Percentiles rank a stretch among this genome's conserved stretches.
Conservation (phyloP, 495 filamentous ascomycete genomes). For the Trichocladium uniseriatum region DNA sequence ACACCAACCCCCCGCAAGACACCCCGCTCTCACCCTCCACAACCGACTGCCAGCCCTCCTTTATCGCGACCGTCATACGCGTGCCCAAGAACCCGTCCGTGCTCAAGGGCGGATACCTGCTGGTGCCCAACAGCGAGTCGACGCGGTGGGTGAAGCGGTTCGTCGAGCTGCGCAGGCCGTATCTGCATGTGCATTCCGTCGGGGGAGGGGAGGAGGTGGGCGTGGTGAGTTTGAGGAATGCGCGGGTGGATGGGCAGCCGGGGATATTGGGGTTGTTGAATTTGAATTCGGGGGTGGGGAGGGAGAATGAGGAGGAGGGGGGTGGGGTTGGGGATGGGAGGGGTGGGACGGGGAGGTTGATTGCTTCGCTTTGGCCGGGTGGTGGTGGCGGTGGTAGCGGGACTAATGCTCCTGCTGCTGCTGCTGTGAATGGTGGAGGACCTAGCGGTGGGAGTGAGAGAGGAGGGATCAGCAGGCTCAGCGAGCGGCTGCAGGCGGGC, state of each 20-base stretch:
- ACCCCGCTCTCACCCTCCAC: conserved; percentile 31
- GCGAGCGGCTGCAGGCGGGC: conserved; percentile 50
- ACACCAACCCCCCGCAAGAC: conserved; percentile 63
- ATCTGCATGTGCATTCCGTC: conserved; percentile 77
- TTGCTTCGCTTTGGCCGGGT: conserved; percentile 10
- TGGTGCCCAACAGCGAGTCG: conserved; percentile 64
- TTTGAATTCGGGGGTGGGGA: conserved; percentile 14
- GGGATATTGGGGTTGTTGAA: conserved; percentile 71
- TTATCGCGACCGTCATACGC: conserved; percentile 58
- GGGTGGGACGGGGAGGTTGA: conserved; percentile 4
- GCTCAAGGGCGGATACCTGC: conserved; percentile 75
- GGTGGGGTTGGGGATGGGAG: background rate
- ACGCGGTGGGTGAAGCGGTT: conserved; percentile 83
- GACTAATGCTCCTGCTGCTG: background rate
- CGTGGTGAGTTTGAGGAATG: conserved; percentile 75
- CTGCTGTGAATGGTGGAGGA: background rate
- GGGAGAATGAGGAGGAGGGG: background rate
- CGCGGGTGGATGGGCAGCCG: conserved; percentile 78
- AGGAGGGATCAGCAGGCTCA: conserved; percentile 30
- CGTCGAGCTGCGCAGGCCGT: conserved; percentile 85
- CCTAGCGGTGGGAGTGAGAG: background rate
- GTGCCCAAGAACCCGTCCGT: conserved; percentile 65
- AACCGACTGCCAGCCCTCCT: conserved; percentile 42
- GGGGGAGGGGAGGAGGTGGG: conserved; percentile 83
- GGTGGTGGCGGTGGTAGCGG: background rate